These are phyloP conservation scores for Phylloporus arenicola DNA, from an alignment of 768 basidiomycete genomes.

Conservation along the genomic window DNA sequence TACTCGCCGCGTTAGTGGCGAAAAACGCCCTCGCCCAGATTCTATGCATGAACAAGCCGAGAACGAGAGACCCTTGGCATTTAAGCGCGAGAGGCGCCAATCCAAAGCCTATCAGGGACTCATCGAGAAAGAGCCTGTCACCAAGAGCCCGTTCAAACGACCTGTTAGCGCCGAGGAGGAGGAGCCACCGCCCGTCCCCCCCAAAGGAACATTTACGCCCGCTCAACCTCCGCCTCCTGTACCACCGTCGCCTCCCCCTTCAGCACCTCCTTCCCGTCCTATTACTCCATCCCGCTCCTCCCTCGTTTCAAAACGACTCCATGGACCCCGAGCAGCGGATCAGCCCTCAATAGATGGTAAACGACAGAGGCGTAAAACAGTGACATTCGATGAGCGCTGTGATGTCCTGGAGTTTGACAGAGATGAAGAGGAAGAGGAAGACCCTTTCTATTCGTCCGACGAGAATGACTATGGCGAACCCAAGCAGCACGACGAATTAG, in stretches of 20 bases:
- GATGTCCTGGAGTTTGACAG: conserved; percentile 79
- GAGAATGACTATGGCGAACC: conserved; percentile 28
- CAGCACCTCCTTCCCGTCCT: conserved; percentile 39
- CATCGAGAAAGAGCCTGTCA: conserved; percentile 70
- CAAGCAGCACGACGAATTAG: conserved; percentile 11
- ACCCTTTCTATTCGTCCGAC: conserved; percentile 41
- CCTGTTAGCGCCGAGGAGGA: conserved; percentile 24
- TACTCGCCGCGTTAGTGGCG: conserved; percentile 60
- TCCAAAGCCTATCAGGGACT: conserved; percentile 71
- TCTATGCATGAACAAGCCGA: conserved; percentile 69
- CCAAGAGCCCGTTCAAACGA: conserved; percentile 73
- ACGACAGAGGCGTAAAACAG: conserved; percentile 65
- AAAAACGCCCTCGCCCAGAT: conserved; percentile 68
- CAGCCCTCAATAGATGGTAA: conserved; percentile 27
- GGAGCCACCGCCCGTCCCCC: conserved; percentile 24
- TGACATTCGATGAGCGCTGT: conserved; percentile 73
- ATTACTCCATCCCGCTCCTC: conserved; percentile 48
- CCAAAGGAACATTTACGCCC: conserved; percentile 14
- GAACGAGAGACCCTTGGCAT: conserved; percentile 64
- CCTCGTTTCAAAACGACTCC: conserved; percentile 66
- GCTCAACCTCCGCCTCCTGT: conserved; percentile 4
- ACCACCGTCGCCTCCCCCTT: conserved; percentile 28
- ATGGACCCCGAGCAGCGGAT: conserved; percentile 64
- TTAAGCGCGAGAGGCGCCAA: conserved; percentile 69
- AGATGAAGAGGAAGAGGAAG: conserved; percentile 53